phyloP scores from a whole-genome alignment of 2,329 filamentous ascomycete species.

The Aspergillus japonicus region DNA sequence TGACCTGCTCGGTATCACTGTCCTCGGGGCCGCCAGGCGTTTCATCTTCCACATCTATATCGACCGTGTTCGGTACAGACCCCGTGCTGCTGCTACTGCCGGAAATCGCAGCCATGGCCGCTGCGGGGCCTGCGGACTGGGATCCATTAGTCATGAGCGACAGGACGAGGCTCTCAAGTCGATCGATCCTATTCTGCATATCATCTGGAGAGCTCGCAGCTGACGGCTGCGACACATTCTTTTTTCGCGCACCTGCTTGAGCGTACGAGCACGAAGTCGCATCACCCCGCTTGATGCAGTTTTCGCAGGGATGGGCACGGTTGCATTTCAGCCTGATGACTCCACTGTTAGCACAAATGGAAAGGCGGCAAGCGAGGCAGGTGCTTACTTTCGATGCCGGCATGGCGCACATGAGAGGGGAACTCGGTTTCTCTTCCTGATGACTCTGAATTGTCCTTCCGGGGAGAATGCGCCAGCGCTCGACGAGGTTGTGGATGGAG shows the following conservation, averaged over 20 bases:
- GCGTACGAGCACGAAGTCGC: slow-evolving; percentile 83
- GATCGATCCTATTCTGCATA: slow-evolving; percentile 98
- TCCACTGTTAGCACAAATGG: slow-evolving; percentile 3
- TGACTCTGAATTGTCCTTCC: slow-evolving; percentile 80
- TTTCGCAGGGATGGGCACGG: slow-evolving; percentile 84
- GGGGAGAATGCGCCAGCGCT: slow-evolving; percentile 72
- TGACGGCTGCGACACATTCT: slow-evolving; percentile 58
- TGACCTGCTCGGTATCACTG: slow-evolving; percentile 68
- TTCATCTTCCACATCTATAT: slow-evolving; percentile 51
- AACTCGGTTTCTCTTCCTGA: slow-evolving; percentile 87
- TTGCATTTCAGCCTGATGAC: slow-evolving; percentile 78
- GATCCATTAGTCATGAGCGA: slow-evolving; percentile 89
- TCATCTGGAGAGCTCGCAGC: slow-evolving; percentile 72
- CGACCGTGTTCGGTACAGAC: slow-evolving; percentile 39
- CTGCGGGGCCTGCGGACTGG: slow-evolving; percentile 58
- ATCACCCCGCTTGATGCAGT: slow-evolving; percentile 86
- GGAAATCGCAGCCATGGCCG: slow-evolving; percentile 59
- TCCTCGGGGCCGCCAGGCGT: slow-evolving; percentile 60
- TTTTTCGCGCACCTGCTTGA: slow-evolving; percentile 65
- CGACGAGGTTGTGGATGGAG: slow-evolving; percentile 65
- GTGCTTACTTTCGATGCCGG: slow-evolving; percentile 78
- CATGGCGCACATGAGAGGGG: slow-evolving; percentile 91
- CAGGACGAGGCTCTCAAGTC: slow-evolving; percentile 85
- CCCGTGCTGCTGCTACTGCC: slow-evolving; percentile 38
- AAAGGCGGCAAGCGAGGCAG: slow-evolving; percentile 18